Evolutionary conservation across 352 stramenopile genomes (phyloP).

Genomic region (Globisporangium viniferum): DNA sequence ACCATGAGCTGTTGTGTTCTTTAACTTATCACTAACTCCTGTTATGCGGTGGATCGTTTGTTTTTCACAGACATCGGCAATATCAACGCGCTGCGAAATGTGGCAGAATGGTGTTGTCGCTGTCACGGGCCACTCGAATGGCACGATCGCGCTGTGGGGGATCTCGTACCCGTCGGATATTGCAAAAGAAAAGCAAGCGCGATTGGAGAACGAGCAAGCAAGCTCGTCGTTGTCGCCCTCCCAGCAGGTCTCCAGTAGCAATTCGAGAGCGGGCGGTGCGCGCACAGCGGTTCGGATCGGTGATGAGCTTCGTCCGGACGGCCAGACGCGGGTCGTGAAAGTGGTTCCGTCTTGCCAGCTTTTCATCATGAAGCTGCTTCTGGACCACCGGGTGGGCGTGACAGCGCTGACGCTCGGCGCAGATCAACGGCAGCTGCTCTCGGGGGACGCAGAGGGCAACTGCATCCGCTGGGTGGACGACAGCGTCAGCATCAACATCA

Average conservation of each 20-base stretch:
- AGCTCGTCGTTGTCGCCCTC: background rate
- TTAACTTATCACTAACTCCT: background rate
- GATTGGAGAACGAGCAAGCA: slow-evolving; percentile 2
- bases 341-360: slow-evolving; percentile 65
- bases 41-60: background rate
- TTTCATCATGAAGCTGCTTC: slow-evolving; percentile 69
- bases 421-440: slow-evolving; percentile 70
- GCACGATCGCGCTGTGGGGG: slow-evolving; percentile 72
- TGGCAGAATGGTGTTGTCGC: slow-evolving; percentile 72
- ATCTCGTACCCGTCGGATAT: slow-evolving; percentile 60
- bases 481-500: slow-evolving; percentile 56
- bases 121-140: slow-evolving; percentile 66
- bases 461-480: slow-evolving; percentile 84
- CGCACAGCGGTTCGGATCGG: slow-evolving; percentile 14
- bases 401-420: slow-evolving; percentile 50
- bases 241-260: background rate
- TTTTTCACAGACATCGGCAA: slow-evolving; percentile 38
- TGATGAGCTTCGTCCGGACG: slow-evolving; percentile 4
- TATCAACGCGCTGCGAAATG: slow-evolving; percentile 67
- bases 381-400: slow-evolving; percentile 61
- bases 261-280: slow-evolving; percentile 10
- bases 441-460: slow-evolving; percentile 56
- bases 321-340: slow-evolving; percentile 23
- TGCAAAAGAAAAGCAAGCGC: slow-evolving; percentile 20
- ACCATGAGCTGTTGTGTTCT: background rate